Percentiles rank a stretch among this genome's conserved stretches.
Conservation (phyloP, 805 yeast genomes). For the Saccharomycopsis microspora region DNA sequence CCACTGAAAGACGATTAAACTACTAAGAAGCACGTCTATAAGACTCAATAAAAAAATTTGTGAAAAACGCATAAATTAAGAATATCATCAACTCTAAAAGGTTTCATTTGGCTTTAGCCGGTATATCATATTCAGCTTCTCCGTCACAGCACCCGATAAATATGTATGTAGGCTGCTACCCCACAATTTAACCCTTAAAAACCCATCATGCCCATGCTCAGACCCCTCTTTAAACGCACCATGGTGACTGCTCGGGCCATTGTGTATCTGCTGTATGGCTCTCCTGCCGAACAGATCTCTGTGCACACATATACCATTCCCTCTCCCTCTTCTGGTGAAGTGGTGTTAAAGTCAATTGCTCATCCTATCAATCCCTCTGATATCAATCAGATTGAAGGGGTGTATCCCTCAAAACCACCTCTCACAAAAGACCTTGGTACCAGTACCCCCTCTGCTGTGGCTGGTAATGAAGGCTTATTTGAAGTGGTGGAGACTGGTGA, state of each 20-base stretch:
- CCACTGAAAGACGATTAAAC: too few relatives aligned
- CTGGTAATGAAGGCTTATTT: constrained; percentile 92
- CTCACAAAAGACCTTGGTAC: constrained; percentile 41
- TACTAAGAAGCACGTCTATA: too few relatives aligned
- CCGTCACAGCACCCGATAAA: not conserved
- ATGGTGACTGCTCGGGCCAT: constrained; percentile 45
- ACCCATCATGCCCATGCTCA: not conserved
- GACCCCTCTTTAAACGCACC: not conserved
- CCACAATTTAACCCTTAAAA: too few relatives aligned
- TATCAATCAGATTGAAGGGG: constrained; percentile 74
- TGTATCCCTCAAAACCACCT: constrained; percentile 69
- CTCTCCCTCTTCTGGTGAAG: constrained; percentile 32
- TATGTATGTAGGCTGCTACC: too few relatives aligned
- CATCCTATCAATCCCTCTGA: constrained; percentile 90
- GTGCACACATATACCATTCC: constrained; percentile 38
- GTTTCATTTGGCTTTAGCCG: not conserved
- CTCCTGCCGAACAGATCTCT: constrained; percentile 42
- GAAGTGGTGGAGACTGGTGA: constrained; percentile 69
- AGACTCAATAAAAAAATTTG: too few relatives aligned
- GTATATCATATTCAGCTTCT: not conserved
- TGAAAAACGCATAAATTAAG: too few relatives aligned
- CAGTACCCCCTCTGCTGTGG: constrained; percentile 60
- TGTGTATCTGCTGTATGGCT: constrained; percentile 59
- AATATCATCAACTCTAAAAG: too few relatives aligned
- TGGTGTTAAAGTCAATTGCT: constrained; percentile 61